Conservation (phyloP, 2,329 filamentous ascomycete species). For the Gnomoniopsis sp. region DNA sequence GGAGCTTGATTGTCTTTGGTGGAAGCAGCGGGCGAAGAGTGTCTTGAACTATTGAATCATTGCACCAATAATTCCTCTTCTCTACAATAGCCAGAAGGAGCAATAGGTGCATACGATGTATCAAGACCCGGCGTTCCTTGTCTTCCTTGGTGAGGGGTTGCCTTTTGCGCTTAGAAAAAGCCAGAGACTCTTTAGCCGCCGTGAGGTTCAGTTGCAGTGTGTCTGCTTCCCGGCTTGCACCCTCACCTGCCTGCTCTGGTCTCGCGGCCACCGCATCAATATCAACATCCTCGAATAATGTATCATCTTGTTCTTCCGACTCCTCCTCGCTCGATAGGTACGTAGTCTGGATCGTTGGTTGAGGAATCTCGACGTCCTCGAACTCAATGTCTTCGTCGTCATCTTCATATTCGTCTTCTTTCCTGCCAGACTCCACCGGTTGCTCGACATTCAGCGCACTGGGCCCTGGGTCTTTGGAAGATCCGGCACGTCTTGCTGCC, state of each 20-base stretch:
- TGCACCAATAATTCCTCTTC: slow-evolving; percentile 85
- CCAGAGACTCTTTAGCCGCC: slow-evolving; percentile 36
- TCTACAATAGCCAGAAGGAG: slow-evolving; percentile 77
- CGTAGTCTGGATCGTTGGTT: slow-evolving; percentile 49
- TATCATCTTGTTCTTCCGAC: slow-evolving; percentile 38
- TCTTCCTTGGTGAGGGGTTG: slow-evolving; percentile 54
- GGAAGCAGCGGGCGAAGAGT: slow-evolving; percentile 63
- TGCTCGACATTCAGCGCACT: slow-evolving; percentile 1
- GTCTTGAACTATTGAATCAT: slow-evolving; percentile 66
- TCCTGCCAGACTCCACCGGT: slow-evolving; percentile 2
- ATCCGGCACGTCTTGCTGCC: neutral
- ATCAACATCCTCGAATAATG: slow-evolving; percentile 48
- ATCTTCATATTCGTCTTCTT: slow-evolving; percentile 29
- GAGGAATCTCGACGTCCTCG: slow-evolving; percentile 47
- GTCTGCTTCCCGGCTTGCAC: slow-evolving; percentile 21
- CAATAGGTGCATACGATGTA: slow-evolving; percentile 85
- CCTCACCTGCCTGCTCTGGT: slow-evolving; percentile 20
- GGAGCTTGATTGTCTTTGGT: slow-evolving; percentile 60
- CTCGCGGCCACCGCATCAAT: slow-evolving; percentile 30
- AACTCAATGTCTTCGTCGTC: slow-evolving; percentile 44
- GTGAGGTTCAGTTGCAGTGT: slow-evolving; percentile 52
- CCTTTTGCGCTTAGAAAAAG: slow-evolving; percentile 31
- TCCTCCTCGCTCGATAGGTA: slow-evolving; percentile 46
- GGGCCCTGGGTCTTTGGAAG: neutral
- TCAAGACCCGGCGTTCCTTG: slow-evolving; percentile 57